These are phyloP conservation scores for Anisodus acutangulus DNA, from an alignment of 257 asterid species.

Conservation along the genomic window DNA sequence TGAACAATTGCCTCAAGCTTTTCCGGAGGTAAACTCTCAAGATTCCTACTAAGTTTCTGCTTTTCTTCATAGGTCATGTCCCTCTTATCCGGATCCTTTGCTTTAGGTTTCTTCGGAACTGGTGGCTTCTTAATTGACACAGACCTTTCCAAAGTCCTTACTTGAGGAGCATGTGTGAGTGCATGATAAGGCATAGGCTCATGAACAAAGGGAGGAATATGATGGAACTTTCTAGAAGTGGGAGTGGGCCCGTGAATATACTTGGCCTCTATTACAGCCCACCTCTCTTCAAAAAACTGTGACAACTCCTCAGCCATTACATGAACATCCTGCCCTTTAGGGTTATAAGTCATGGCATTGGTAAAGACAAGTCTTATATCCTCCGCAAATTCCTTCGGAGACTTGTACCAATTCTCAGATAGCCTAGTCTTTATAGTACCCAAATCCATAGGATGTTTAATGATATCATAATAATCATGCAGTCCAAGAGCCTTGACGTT, in stretches of 20 bases:
- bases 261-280: conserved; percentile 71
- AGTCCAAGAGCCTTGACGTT: conserved; percentile 29
- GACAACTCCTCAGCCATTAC: conserved; percentile 31
- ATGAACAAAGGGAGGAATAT: conserved; percentile 27
- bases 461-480: conserved; percentile 31
- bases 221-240: conserved; percentile 49
- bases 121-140: conserved; percentile 57
- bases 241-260: conserved; percentile 47
- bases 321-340: conserved; percentile 34
- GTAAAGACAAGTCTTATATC: conserved; percentile 34
- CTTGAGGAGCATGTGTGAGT: conserved; percentile 36
- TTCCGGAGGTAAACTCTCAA: conserved; percentile 79
- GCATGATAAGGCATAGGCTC: conserved; percentile 8
- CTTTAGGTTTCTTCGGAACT: conserved; percentile 86
- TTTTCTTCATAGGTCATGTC: conserved; percentile 94
- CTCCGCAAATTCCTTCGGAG: conserved; percentile 19
- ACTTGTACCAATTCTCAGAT: conserved; percentile 5
- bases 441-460: conserved; percentile 34
- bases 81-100: conserved; percentile 83
- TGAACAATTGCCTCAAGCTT: conserved; percentile 83
- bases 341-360: conserved; percentile 35
- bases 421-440: conserved; percentile 32
- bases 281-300: conserved; percentile 31
- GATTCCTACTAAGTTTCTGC: conserved; percentile 76
- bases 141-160: conserved; percentile 51